A percentile compares a stretch with the other conserved stretches of the same genome.
phyloP scores from a whole-genome alignment of 495 filamentous ascomycete genomes.

The Penicillium cosmopolitanum region DNA sequence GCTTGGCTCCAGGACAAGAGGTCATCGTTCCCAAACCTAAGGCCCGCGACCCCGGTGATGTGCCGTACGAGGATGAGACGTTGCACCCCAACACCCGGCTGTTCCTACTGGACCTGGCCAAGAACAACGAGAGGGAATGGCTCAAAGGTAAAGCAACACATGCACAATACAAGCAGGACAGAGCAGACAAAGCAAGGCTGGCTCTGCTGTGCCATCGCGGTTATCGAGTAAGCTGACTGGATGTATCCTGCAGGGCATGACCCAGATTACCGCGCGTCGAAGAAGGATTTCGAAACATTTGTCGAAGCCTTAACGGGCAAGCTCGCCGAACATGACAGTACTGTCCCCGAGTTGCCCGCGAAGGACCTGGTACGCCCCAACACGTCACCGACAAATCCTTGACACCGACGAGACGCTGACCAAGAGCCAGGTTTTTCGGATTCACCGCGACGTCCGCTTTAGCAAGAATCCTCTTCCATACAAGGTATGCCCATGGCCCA shows the following conservation, averaged over 20 bases:
- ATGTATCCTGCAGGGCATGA: slow-evolving; percentile 61
- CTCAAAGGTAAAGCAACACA: slow-evolving; percentile 63
- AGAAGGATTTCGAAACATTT: slow-evolving; percentile 79
- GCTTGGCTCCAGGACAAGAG: slow-evolving; percentile 63
- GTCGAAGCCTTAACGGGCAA: slow-evolving; percentile 69
- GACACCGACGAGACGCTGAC: slow-evolving; percentile 3
- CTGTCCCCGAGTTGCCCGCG: slow-evolving; percentile 78
- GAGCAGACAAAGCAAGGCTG: no score
- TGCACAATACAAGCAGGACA: not conserved
- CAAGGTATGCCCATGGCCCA: slow-evolving; percentile 58
- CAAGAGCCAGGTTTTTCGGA: slow-evolving; percentile 67
- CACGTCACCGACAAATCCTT: not conserved
- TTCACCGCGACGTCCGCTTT: slow-evolving; percentile 82
- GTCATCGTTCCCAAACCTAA: slow-evolving; percentile 72
- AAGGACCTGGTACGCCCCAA: slow-evolving; percentile 68
- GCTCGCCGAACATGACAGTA: slow-evolving; percentile 71
- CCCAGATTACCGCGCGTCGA: slow-evolving; percentile 71
- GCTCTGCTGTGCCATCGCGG: slow-evolving; percentile 2
- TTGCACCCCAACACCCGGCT: slow-evolving; percentile 82
- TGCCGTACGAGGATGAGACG: slow-evolving; percentile 67
- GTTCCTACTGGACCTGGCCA: slow-evolving; percentile 74
- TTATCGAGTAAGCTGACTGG: slow-evolving; percentile 16
- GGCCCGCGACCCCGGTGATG: slow-evolving; percentile 65
- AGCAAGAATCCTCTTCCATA: slow-evolving; percentile 81
- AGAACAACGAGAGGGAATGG: slow-evolving; percentile 82